Percentiles rank a stretch among this genome's conserved stretches.
Evolutionary conservation across 106 monocot genomes (phyloP).

Genomic region (Dioscorea alata): DNA sequence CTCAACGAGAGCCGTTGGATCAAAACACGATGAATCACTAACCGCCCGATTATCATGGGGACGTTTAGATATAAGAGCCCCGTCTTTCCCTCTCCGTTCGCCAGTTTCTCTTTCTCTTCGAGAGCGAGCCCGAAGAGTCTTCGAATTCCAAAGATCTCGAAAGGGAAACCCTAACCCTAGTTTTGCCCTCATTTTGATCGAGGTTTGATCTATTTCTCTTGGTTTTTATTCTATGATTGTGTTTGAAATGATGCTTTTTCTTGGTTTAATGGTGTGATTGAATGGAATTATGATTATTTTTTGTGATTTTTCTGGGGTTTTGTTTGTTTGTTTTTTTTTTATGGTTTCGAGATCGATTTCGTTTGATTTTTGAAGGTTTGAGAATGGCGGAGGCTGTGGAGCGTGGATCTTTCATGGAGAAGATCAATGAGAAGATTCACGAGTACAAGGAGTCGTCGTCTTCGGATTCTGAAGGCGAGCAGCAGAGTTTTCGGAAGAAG

Average conservation of each 20-base stretch:
- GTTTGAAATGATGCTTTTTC: neutral
- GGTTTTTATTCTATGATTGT: neutral
- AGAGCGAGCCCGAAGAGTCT: neutral
- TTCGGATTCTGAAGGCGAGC: slow-evolving; percentile 64
- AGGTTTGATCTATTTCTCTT: neutral
- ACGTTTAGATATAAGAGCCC: neutral
- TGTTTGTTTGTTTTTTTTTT: neutral
- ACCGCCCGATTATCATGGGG: slow-evolving; percentile 1
- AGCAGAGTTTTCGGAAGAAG: slow-evolving; percentile 25
- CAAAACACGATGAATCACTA: neutral
- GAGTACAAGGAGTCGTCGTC: slow-evolving; percentile 49
- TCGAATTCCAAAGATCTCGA: neutral
- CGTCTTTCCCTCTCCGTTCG: slow-evolving; percentile 5
- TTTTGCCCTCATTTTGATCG: neutral
- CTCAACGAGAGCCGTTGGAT: slow-evolving; percentile 5
- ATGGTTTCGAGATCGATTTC: neutral
- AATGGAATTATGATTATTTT: neutral
- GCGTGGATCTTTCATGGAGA: slow-evolving; percentile 29
- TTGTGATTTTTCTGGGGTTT: neutral
- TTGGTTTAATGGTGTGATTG: no score
- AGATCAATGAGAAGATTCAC: slow-evolving; percentile 50
- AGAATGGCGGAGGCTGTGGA: slow-evolving; percentile 47
- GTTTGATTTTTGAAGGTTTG: neutral
- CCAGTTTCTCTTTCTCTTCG: slow-evolving; percentile 10
- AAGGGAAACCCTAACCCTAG: slow-evolving; percentile 1